Conservation (phyloP, 202 grass and related monocot species). For the Carex arenaria region DNA sequence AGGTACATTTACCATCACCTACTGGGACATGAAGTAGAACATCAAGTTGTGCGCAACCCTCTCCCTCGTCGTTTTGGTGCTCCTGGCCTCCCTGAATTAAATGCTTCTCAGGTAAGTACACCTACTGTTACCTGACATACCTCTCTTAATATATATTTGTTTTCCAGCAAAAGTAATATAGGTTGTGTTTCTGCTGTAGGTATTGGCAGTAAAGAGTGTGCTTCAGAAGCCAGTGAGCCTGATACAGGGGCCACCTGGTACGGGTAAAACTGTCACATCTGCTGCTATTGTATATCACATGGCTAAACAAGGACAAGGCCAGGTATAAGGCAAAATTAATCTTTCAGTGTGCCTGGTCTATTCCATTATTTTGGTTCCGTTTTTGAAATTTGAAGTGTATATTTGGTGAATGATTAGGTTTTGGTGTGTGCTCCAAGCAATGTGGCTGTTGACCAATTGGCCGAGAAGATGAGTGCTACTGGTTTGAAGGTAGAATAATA, state of each 20-base stretch:
- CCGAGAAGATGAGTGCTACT: constrained; percentile 96
- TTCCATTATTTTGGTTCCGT: background rate
- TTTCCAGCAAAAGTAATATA: constrained; percentile 10
- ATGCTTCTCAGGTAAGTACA: constrained; percentile 86
- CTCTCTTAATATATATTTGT: constrained; percentile 1
- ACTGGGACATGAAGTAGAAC: constrained; percentile 96
- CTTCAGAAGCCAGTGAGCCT: constrained; percentile 98
- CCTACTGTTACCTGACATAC: background rate
- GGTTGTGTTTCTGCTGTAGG: constrained; percentile 38
- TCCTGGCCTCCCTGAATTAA: constrained; percentile 94
- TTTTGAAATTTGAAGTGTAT: constrained; percentile 10
- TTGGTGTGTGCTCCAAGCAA: constrained; percentile 98
- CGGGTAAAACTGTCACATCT: constrained; percentile 98
- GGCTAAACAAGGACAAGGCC: constrained; percentile 99
- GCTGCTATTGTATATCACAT: constrained; percentile 99
- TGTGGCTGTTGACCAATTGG: constrained; percentile 96
- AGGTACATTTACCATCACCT: constrained; percentile 99
- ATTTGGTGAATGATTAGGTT: constrained; percentile 47
- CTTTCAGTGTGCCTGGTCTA: background rate
- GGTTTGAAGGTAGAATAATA: constrained; percentile 69
- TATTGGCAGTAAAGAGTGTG: constrained; percentile 97
- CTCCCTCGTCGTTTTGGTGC: constrained; percentile 88
- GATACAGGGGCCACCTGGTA: constrained; percentile 98
- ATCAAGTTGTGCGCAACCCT: constrained; percentile 88
- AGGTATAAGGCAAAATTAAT: constrained; percentile 40